Base-by-base conservation (phyloP, 257 asterid genomes). In the Haberlea rhodopensis region DNA sequence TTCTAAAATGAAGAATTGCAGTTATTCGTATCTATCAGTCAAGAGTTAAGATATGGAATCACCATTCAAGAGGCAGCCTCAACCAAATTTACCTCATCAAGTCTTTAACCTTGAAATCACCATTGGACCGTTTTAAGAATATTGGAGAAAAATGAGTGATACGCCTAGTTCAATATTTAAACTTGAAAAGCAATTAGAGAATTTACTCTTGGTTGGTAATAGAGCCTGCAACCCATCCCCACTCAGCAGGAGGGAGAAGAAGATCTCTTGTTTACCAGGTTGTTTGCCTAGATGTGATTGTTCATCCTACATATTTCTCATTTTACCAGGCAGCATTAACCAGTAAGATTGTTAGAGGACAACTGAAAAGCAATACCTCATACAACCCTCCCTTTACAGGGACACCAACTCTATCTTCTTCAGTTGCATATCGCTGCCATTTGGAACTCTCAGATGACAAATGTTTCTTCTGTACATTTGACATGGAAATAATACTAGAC, bases 341-440 rank as follows among this genome's bases (percentile, higher is more conserved):
- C n/a, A n/a, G n/a, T n/a, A n/a, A n/a, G n/a, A n/a, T n/a, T 24
- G 25, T 29, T 29, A 67, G 57, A 65, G 43, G 34, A 57, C 26
- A 25, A 46, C 11, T 54, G 51, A 63, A 67, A 32, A 60, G n/a
- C 49, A 40, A 52, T 78, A 89, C 99, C 99, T 94, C 99, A 64
- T 94, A 86, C 65, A 94, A 73, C 20, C 99, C 97, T 69, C 99
- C 97, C 69, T 94, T 94, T 60, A 94, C 97, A 46, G 99, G 99
- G 54, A 90, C 97, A 73, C 99, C 99, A 27, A 90, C 97, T 83
- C 99, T 85, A 81, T 90, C 97, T 77, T 82, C 97, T 77, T 87
- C 99, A 51, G 60, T 55, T 19, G 78, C 68, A 67, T 75, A 75
- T 58, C 62, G 78, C 53, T 75, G 74, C 66, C 65, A 37, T 45